Conservation (phyloP, 768 basidiomycete genomes). For the Gelatoporia subvermispora region DNA sequence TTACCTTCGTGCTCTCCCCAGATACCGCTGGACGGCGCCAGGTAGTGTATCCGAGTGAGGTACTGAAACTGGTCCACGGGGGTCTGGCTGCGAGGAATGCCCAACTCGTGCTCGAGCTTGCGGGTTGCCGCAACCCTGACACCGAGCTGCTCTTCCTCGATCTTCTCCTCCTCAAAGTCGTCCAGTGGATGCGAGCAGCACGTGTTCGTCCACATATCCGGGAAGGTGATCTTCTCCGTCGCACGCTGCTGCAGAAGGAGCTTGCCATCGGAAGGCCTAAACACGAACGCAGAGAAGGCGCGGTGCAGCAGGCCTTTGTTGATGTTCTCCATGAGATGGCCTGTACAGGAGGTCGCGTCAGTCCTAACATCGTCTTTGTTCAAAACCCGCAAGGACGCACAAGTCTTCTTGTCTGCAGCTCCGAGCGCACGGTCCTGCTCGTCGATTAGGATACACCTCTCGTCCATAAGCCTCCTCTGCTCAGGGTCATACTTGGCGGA, state of each 20-base stretch:
- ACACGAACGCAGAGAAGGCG: constrained; percentile 96
- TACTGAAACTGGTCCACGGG: constrained; percentile 87
- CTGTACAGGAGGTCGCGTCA: constrained; percentile 33
- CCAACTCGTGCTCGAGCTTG: constrained; percentile 95
- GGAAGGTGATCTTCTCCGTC: constrained; percentile 98
- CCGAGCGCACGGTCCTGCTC: constrained; percentile 82
- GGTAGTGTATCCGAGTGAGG: constrained; percentile 93
- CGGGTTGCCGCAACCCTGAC: constrained; percentile 88
- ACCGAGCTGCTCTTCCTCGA: constrained; percentile 72
- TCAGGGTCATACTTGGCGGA: constrained; percentile 78
- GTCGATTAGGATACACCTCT: constrained; percentile 88
- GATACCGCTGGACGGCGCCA: constrained; percentile 85
- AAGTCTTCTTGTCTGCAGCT: constrained; percentile 93
- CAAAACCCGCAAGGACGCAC: constrained; percentile 40
- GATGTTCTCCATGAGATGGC: constrained; percentile 97
- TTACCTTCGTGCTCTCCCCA: constrained; percentile 99
- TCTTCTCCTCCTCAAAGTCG: constrained; percentile 83
- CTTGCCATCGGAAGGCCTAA: constrained; percentile 90
- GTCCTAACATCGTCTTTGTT: background rate
- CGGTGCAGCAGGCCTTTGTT: constrained; percentile 91
- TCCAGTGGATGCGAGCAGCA: constrained; percentile 97
- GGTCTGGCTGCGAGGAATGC: constrained; percentile 76
- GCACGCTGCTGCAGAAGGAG: constrained; percentile 93
- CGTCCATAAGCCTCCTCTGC: constrained; percentile 94
- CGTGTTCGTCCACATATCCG: constrained; percentile 99